These are phyloP conservation scores for maize (Zea mays) DNA, from an alignment of 176 grass and related monocot species.

Conservation along the genomic window DNA sequence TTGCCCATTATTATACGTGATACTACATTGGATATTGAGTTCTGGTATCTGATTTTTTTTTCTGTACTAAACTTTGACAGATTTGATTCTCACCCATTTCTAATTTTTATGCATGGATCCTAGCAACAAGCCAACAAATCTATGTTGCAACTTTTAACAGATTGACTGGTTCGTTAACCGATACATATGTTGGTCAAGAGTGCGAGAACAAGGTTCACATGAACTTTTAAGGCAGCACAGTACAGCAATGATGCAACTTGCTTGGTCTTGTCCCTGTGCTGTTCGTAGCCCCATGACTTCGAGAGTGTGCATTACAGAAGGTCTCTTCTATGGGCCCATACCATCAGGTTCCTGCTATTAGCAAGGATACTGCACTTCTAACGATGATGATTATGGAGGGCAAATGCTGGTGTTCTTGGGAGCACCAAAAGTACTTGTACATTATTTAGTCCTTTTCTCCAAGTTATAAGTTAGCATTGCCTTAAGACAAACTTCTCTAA, in stretches of 20 bases:
- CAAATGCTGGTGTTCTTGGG: not conserved
- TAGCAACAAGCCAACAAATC: slow-evolving; percentile 34
- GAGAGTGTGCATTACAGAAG: slow-evolving; percentile 2
- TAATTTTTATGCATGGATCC: slow-evolving; percentile 42
- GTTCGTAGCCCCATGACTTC: slow-evolving; percentile 17
- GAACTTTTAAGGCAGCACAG: not conserved
- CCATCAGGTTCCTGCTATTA: not conserved
- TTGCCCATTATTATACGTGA: slow-evolving; percentile 3
- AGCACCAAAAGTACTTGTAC: not conserved
- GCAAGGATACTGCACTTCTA: not conserved
- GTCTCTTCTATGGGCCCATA: not conserved
- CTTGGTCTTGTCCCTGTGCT: slow-evolving; percentile 24
- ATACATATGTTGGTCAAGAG: slow-evolving; percentile 15
- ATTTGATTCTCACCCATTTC: slow-evolving; percentile 20
- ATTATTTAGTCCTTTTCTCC: not conserved
- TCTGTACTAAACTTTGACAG: not conserved
- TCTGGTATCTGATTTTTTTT: not conserved
- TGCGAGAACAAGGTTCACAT: slow-evolving; percentile 1
- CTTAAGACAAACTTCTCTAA: not conserved
- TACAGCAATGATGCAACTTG: slow-evolving; percentile 24
- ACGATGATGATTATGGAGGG: not conserved
- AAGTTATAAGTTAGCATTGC: not conserved
- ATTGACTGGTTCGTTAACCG: slow-evolving; percentile 23
- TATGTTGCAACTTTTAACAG: slow-evolving; percentile 17
- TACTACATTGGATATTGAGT: slow-evolving; percentile 23